Evolutionary conservation across 371 early-diverging fungal genomes (phyloP), one percentile per base, ranked within the genome.

Genomic region (Apophysomyces trapeziformis): DNA sequence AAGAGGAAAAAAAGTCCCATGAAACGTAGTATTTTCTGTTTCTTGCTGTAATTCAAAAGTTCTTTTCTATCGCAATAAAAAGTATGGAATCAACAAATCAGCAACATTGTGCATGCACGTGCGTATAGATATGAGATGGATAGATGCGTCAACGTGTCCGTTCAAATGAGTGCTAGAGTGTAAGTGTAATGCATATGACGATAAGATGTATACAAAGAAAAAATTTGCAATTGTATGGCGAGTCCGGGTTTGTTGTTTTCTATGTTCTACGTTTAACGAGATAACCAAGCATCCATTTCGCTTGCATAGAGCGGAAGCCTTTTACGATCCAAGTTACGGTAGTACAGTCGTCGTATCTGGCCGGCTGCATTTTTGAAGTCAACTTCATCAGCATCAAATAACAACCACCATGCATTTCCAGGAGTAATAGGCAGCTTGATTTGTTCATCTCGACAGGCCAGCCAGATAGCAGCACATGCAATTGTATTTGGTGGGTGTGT

Each of bases 401-500:
- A 75, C 7, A 88, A 77, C 90, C 92, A 97, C 98, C 98, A 98
- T 57, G 76, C 74, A 37, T 71, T 57, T 7, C 74, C 79, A 1
- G 91, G 84, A 14, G 91, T 87, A 11, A 68, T 76, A 5, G 97
- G 97, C 41, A 98, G 74, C 35, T 76, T 71, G 9, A 95, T 79
- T 5, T 72, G 71, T 47, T 76, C 78, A 37, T 87, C 86, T 36
- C 91, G 72, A 21, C 95, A 91, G 0, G 96, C 93, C 41, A 97
- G 74, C 79, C 83, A 92, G n/a, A 98, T 92, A 0, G 89, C 92
- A 3, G 95, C 94, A 66, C 93, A 93, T 0, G 99, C 97, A 72
- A 98, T 93, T 0, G 90, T 87, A 18, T 88, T 87, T 0, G 96
- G 95, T 63, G 96, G 93, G 68, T 93, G 95, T 46, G 89, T 89